Evolutionary conservation across 2,329 filamentous ascomycete genomes (phyloP).

Genomic region (Penicillium sp.): DNA sequence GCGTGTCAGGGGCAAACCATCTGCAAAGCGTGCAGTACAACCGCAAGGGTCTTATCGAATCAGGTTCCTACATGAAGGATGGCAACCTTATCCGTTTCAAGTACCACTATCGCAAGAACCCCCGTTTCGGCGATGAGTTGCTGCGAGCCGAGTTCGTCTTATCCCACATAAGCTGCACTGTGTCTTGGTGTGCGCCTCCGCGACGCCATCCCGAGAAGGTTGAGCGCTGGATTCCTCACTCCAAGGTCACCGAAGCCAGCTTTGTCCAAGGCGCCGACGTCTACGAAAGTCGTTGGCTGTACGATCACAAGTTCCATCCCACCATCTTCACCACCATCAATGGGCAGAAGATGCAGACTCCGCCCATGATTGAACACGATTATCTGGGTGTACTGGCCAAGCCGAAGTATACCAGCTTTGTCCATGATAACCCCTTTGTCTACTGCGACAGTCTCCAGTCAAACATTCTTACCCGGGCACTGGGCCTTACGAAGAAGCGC

Average conservation of each 20-base stretch:
- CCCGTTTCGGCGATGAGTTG: conserved; percentile 48
- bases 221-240: conserved; percentile 49
- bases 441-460: conserved; percentile 37
- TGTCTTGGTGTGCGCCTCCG: conserved; percentile 48
- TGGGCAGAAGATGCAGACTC: conserved; percentile 44
- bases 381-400: conserved; percentile 38
- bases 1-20: conserved; percentile 40
- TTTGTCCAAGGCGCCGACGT: conserved; percentile 47
- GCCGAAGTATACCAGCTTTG: conserved; percentile 37
- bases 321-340: conserved; percentile 44
- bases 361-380: conserved; percentile 47
- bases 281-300: conserved; percentile 45
- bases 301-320: conserved; percentile 44
- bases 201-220: conserved; percentile 44
- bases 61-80: conserved; percentile 47
- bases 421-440: conserved; percentile 47
- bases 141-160: conserved; percentile 48
- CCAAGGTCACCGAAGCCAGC: conserved; percentile 47
- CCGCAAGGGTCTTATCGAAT: conserved; percentile 45
- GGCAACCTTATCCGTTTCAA: conserved; percentile 47
- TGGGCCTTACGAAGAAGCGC: conserved; percentile 30
- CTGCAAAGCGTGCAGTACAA: conserved; percentile 47
- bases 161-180: conserved; percentile 47
- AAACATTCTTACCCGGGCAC: conserved; percentile 26
- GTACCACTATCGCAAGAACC: conserved; percentile 48